phyloP scores from a whole-genome alignment of 441 rosid genomes.

The Adansonia gregorii region DNA sequence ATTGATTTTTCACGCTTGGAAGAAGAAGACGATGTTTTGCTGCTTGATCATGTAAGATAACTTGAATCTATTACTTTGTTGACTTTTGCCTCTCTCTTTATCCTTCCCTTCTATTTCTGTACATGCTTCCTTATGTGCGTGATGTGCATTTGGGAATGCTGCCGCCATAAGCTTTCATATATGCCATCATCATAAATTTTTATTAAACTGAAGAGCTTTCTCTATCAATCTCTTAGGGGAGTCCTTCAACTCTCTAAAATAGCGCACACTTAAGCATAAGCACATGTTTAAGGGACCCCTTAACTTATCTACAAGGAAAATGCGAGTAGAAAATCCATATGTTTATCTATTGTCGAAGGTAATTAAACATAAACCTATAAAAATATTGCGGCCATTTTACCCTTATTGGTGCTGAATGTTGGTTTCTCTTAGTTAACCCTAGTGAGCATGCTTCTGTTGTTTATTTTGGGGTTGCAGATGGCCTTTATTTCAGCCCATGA shows the following conservation, averaged over 20 bases:
- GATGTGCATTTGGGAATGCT: not conserved
- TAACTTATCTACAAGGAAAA: not conserved
- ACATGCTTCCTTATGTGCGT: not conserved
- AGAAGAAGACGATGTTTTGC: constrained; percentile 88
- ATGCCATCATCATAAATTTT: too few relatives aligned
- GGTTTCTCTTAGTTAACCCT: not conserved
- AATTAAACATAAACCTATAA: not conserved
- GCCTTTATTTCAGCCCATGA: not conserved
- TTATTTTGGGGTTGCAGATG: not conserved
- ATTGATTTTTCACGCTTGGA: constrained; percentile 94
- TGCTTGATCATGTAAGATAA: constrained; percentile 86
- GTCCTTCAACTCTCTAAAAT: not conserved
- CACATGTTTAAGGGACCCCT: not conserved
- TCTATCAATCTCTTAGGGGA: not conserved
- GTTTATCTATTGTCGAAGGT: too few relatives aligned
- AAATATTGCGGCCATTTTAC: not conserved
- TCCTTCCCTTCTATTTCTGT: not conserved
- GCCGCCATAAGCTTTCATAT: not conserved
- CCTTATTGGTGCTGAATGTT: not conserved
- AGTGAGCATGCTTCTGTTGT: not conserved
- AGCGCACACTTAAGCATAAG: not conserved
- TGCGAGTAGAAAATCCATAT: too few relatives aligned
- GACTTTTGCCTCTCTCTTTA: constrained; percentile 14
- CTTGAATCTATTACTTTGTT: not conserved
- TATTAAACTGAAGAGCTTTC: not conserved